These are phyloP conservation scores for Aspergillus cejpii DNA, from an alignment of 2,329 filamentous ascomycete genomes.

Conservation along the genomic window DNA sequence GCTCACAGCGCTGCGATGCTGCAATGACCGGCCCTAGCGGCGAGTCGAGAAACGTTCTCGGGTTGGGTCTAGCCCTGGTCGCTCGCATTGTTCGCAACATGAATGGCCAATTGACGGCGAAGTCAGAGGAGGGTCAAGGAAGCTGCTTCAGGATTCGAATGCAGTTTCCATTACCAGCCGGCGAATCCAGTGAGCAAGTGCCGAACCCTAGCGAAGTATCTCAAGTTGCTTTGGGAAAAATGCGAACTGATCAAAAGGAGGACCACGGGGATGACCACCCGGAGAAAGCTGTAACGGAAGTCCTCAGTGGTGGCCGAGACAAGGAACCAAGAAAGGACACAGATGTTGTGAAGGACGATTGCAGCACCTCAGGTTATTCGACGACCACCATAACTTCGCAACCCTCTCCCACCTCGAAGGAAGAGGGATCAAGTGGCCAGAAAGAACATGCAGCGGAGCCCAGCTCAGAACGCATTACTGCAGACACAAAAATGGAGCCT, in stretches of 20 bases:
- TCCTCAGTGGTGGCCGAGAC: neutral
- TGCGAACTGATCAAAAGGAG: neutral
- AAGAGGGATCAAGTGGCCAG: neutral
- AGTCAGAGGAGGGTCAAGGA: constrained; percentile 74
- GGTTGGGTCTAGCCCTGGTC: constrained; percentile 81
- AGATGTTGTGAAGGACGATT: neutral
- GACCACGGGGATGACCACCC: no score
- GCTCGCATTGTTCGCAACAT: constrained; percentile 81
- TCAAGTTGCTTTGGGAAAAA: neutral
- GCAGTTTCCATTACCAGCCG: constrained; percentile 59
- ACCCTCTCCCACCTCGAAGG: neutral
- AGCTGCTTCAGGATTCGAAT: constrained; percentile 76
- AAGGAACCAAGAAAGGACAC: neutral
- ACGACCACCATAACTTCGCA: neutral
- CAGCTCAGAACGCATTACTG: neutral
- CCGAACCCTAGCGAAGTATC: neutral
- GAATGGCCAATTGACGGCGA: constrained; percentile 77
- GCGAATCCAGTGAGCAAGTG: neutral
- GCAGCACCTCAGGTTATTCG: neutral
- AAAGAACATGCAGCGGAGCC: neutral
- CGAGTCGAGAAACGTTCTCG: constrained; percentile 50
- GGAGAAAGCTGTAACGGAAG: neutral
- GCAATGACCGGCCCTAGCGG: constrained; percentile 3
- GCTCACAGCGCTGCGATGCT: constrained; percentile 30
- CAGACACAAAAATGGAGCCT: neutral